A percentile compares a stretch with the other conserved stretches of the same genome.
Evolutionary conservation across 768 basidiomycete species (phyloP).

Genomic region (Podaxis carcinomalis): DNA sequence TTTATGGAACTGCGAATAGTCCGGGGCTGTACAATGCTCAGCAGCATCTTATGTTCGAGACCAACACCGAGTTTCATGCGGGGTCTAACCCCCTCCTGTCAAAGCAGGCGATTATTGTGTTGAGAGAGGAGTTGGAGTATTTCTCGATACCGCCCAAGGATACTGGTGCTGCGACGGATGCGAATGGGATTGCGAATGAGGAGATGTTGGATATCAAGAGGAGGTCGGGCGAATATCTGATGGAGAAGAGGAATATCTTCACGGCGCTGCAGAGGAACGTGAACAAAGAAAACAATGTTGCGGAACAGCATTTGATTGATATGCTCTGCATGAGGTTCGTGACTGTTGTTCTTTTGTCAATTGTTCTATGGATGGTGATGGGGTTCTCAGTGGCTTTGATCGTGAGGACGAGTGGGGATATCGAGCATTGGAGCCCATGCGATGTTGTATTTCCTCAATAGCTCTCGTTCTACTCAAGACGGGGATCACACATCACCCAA

Average conservation of each 20-base stretch:
- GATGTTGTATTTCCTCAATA: constrained; percentile 98
- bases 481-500: constrained; percentile 79
- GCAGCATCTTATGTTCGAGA: constrained; percentile 67
- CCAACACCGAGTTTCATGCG: constrained; percentile 59
- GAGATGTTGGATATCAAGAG: constrained; percentile 77
- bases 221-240: constrained; percentile 81
- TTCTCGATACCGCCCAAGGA: constrained; percentile 89
- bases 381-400: constrained; percentile 76
- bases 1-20: constrained; percentile 78
- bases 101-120: constrained; percentile 98
- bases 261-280: constrained; percentile 98
- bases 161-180: constrained; percentile 60
- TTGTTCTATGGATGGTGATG: constrained; percentile 9
- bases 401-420: constrained; percentile 99
- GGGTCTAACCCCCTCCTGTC: constrained; percentile 83
- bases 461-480: constrained; percentile 97
- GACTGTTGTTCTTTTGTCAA: constrained; percentile 3
- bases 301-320: constrained; percentile 98
- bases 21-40: constrained; percentile 78
- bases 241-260: constrained; percentile 90
- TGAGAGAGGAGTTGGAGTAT: constrained; percentile 97
- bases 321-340: constrained; percentile 98
- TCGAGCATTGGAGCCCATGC: constrained; percentile 90
- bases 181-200: constrained; percentile 76
- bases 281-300: constrained; percentile 98